Evolutionary conservation across 352 stramenopile species (phyloP), one percentile per base, ranked within the genome.

Genomic region (Globisporangium emineosum): DNA sequence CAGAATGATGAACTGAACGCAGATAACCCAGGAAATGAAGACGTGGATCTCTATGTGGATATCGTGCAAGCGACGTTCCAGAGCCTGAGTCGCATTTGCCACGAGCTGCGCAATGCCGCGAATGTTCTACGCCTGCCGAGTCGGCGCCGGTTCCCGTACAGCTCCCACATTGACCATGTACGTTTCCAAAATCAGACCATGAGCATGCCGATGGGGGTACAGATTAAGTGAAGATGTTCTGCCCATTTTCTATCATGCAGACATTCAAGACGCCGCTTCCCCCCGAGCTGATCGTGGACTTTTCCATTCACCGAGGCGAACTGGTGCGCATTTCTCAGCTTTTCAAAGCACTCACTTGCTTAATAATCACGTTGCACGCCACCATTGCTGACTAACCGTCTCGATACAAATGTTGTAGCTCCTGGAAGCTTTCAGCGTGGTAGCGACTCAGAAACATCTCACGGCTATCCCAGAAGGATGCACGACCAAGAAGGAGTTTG

Each of bases 251-350:
- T n/a, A n/a, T n/a, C n/a, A n/a, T n/a, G 3, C 43, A 90, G 81
- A 79, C 72, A 17, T 95, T 94, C 65, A 88, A 93, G 62, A 77
- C 87, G 5, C 53, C 73, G 40, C 70, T 95, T 23, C 85, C 85
- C 9, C 75, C 75, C 1, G 85, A 93, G 66, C 70, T 94, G 25
- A 77, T 93, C 17, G 78, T 95, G 25, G 87, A 95, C 40, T 92
- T 94, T 58, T 95, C 87, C 9, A 82, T 95, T 42, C 80, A 93
- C 55, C 81, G 83, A 19, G 87, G 83, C 33, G 83, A 92, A 67
- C 55, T 95, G 73, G 85, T 95, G 56, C 23, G 68, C 29, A 3
- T 50, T 65, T 52, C n/a, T 17, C 15, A 35, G n/a, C n/a, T n/a
- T n/a, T n/a, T n/a, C n/a, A n/a, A n/a, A n/a, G n/a, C n/a, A n/a